Percentiles rank a stretch among this genome's conserved stretches.
Conservation (phyloP, 2,329 filamentous ascomycete genomes). For the Curvularia spicifera region DNA sequence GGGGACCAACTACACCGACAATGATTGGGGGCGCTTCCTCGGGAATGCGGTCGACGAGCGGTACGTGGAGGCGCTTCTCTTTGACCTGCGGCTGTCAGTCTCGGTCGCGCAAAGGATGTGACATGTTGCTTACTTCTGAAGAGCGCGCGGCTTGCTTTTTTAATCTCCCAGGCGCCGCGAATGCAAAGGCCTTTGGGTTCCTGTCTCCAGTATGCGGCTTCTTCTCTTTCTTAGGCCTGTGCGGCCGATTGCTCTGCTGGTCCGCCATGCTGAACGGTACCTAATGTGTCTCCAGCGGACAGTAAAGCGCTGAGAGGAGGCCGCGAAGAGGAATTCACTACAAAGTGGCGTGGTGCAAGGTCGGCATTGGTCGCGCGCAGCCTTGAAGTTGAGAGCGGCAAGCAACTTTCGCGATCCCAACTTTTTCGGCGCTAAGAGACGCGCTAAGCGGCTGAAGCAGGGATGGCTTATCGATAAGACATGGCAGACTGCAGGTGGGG, state of each 20-base stretch:
- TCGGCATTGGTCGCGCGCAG: conserved; percentile 14
- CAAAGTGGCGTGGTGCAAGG: conserved; percentile 3
- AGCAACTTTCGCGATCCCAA: conserved; percentile 19
- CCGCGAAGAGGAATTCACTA: not conserved
- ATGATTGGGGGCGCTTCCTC: conserved; percentile 94
- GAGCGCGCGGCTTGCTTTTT: conserved; percentile 76
- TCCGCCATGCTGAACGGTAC: conserved; percentile 61
- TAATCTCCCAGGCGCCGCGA: conserved; percentile 79
- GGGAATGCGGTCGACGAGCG: conserved; percentile 91
- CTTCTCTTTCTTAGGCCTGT: conserved; percentile 88
- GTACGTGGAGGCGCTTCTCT: conserved; percentile 95
- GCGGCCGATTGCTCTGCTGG: conserved; percentile 77
- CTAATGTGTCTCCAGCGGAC: not conserved
- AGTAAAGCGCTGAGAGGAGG: not conserved
- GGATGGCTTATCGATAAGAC: conserved; percentile 47
- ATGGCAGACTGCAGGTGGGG: not conserved
- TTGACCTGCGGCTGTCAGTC: conserved; percentile 67
- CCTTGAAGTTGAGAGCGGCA: conserved; percentile 11
- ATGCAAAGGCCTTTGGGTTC: conserved; percentile 91
- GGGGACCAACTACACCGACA: conserved; percentile 91
- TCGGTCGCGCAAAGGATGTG: not conserved
- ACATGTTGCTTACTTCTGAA: conserved; percentile 63
- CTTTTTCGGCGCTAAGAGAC: conserved; percentile 41
- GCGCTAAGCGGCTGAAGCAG: conserved; percentile 34
- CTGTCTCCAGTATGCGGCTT: conserved; percentile 73